These are phyloP conservation scores for Tolypocladium inflatum DNA, from an alignment of 2,329 filamentous ascomycete genomes.

Conservation along the genomic window DNA sequence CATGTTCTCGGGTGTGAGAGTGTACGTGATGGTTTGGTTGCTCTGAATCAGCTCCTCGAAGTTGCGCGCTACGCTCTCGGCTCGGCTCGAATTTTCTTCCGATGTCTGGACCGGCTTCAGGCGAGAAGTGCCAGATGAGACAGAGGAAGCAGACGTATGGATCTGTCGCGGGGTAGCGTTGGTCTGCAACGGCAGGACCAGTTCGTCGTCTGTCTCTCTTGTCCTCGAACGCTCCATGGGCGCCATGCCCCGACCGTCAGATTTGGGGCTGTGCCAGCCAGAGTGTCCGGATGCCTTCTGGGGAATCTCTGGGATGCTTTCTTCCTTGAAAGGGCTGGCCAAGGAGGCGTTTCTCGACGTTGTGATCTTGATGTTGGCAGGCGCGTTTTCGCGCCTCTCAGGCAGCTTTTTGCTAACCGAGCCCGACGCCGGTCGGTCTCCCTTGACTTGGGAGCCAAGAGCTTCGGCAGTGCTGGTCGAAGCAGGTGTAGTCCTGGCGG, in stretches of 20 bases:
- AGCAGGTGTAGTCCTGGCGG: not conserved
- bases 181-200: conserved; percentile 10
- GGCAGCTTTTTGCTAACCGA: not conserved
- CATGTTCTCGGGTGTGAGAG: conserved; percentile 71
- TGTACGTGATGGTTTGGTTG: conserved; percentile 75
- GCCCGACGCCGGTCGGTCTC: not conserved
- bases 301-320: conserved; percentile 19
- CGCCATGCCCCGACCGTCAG: conserved; percentile 26
- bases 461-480: not conserved
- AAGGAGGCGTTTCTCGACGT: conserved; percentile 19
- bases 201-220: conserved; percentile 25
- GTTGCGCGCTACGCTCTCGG: conserved; percentile 53
- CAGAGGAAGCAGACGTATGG: conserved; percentile 41
- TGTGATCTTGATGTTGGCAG: conserved; percentile 23
- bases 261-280: conserved; percentile 13
- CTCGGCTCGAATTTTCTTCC: conserved; percentile 43
- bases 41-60: conserved; percentile 76
- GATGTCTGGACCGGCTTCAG: conserved; percentile 46
- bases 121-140: conserved; percentile 39
- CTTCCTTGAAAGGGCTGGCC: conserved; percentile 22
- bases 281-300: conserved; percentile 17
- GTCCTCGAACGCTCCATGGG: conserved; percentile 27
- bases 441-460: not conserved
- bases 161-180: conserved; percentile 23
- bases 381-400: conserved; percentile 2